Conservation (phyloP, 208 protist species). For the Crithidia bombi region DNA sequence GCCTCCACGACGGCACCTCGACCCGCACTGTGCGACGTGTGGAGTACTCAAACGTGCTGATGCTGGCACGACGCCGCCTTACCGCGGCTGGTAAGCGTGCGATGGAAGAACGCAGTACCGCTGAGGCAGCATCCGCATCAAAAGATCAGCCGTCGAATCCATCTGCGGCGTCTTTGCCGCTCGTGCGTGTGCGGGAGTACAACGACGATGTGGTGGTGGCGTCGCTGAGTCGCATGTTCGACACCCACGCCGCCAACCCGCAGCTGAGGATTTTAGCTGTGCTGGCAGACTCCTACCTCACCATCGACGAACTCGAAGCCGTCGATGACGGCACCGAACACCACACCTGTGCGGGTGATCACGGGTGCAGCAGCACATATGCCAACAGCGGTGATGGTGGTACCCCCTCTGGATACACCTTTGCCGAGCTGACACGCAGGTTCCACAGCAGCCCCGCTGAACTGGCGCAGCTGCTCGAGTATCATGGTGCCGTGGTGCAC, state of each 20-base stretch:
- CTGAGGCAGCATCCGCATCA: neutral
- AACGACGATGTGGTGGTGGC: constrained; percentile 37
- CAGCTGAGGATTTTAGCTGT: constrained; percentile 34
- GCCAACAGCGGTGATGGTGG: neutral
- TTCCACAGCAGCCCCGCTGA: constrained; percentile 57
- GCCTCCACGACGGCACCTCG: constrained; percentile 36
- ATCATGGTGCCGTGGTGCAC: constrained; percentile 57
- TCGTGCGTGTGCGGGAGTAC: neutral
- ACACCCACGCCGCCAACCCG: constrained; percentile 40
- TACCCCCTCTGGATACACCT: constrained; percentile 34
- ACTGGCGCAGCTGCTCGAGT: constrained; percentile 40
- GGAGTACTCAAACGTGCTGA: constrained; percentile 84
- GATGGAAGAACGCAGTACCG: neutral
- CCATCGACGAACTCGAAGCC: constrained; percentile 56
- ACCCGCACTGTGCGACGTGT: constrained; percentile 60
- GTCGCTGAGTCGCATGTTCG: constrained; percentile 57
- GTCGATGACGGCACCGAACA: neutral
- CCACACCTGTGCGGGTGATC: too few relatives aligned
- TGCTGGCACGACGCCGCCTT: constrained; percentile 45
- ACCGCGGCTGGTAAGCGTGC: constrained; percentile 2
- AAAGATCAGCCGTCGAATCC: neutral
- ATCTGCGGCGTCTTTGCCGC: neutral
- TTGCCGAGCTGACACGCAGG: constrained; percentile 48
- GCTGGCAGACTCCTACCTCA: constrained; percentile 39
- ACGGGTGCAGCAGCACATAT: neutral